Base-by-base conservation (phyloP, 1,139 yeast genomes). In the Scheffersomyces cryptocercus region DNA sequence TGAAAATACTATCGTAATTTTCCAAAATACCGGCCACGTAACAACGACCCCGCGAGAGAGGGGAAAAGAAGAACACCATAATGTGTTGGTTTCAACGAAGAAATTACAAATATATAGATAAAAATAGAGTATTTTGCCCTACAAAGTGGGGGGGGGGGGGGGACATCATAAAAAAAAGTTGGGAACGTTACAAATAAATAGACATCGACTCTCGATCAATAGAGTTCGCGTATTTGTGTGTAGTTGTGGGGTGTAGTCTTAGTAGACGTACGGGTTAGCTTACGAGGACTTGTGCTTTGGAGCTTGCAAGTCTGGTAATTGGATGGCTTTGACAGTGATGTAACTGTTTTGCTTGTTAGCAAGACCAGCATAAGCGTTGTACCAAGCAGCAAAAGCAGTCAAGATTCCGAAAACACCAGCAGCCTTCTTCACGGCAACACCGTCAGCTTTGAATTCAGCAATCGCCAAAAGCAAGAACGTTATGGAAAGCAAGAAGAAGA, bases 281-380 rank as follows among this genome's bases (percentile, higher is more conserved):
- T 31, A 31, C 26, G 26, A 20, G 8, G 26, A 1, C 35, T 36
- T 43, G 44, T 43, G 15, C 35, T 31, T 31, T 4, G 24, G 35
- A 43, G 49, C 65, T 59, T 68, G 70, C 48, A 70, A 65, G 53
- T 70, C 73, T 42, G 76, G 75, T 49, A 74, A 65, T 5, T 58
- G 73, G 47, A 80, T 53, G 11, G 85, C 82, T 57, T 72, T 75
- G 40, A 84, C 75, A 28, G 77, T 68, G 44, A 88, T 46, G 65
- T 85, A 88, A 32, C 88, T 73, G 68, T 85, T 89, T 64, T 80
- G 86, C 56, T 67, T 68, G 52, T 78, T 86, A 40, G 95, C 88
- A 43, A 89, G 65, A 82, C 96, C 96, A n/a, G 96, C 95, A 55
- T 81, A 87, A 5, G 96, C 96, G 62, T 88, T 87, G 62, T 88